Evolutionary conservation across 2,329 filamentous ascomycete species (phyloP).

Genomic region (Monilinia laxa): DNA sequence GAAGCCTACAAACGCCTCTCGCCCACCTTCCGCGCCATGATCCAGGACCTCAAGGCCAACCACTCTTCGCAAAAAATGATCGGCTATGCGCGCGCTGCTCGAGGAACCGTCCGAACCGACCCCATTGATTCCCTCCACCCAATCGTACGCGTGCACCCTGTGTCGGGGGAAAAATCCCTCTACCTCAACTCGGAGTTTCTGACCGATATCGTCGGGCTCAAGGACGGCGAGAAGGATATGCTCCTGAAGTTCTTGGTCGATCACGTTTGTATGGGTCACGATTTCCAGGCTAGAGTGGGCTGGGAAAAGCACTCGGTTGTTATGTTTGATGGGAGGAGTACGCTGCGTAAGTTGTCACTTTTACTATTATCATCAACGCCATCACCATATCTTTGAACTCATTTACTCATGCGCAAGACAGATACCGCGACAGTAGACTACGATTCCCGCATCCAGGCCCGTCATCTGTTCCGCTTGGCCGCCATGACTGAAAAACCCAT

Average conservation of each 20-base stretch:
- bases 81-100: slow-evolving; percentile 53
- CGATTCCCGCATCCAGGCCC: slow-evolving; percentile 47
- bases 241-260: slow-evolving; percentile 65
- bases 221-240: slow-evolving; percentile 65
- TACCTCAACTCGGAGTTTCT: slow-evolving; percentile 71
- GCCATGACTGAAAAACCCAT: slow-evolving; percentile 51
- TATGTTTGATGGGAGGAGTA: slow-evolving; percentile 50
- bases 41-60: slow-evolving; percentile 62
- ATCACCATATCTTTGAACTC: neutral
- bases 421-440: slow-evolving; percentile 53
- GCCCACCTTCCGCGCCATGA: slow-evolving; percentile 40
- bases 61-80: slow-evolving; percentile 58
- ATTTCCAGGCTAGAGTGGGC: slow-evolving; percentile 69
- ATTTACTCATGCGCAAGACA: slow-evolving; percentile 29
- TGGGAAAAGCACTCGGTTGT: slow-evolving; percentile 58
- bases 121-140: slow-evolving; percentile 66
- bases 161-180: slow-evolving; percentile 69
- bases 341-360: slow-evolving; percentile 44
- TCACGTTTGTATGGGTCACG: slow-evolving; percentile 64
- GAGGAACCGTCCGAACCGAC: slow-evolving; percentile 62
- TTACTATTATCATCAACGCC: neutral
- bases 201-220: slow-evolving; percentile 64
- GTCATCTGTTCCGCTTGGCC: slow-evolving; percentile 52
- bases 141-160: slow-evolving; percentile 68
- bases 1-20: slow-evolving; percentile 55